These are phyloP conservation scores for Cordyceps tenuipes DNA, from an alignment of 2,329 filamentous ascomycete species.

Conservation along the genomic window DNA sequence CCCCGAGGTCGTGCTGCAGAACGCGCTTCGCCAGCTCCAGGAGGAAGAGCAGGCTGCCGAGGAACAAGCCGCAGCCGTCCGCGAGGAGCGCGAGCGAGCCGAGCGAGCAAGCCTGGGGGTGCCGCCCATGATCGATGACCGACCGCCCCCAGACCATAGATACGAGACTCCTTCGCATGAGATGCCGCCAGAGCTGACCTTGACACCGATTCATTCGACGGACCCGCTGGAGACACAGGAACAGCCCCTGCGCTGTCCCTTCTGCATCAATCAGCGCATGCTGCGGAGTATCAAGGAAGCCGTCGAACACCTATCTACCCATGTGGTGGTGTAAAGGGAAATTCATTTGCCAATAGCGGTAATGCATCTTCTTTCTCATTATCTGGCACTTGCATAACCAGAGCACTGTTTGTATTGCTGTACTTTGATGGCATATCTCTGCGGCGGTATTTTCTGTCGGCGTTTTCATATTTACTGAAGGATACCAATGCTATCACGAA, in stretches of 20 bases:
- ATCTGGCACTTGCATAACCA: neutral
- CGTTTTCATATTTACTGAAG: neutral
- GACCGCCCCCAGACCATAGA: slow-evolving; percentile 24
- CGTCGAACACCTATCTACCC: slow-evolving; percentile 54
- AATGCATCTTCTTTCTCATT: neutral
- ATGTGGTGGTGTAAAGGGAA: slow-evolving; percentile 43
- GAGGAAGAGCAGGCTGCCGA: slow-evolving; percentile 52
- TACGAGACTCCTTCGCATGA: slow-evolving; percentile 29
- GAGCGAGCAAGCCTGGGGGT: slow-evolving; percentile 29
- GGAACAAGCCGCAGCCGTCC: slow-evolving; percentile 45
- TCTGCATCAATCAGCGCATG: slow-evolving; percentile 55
- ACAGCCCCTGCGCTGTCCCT: slow-evolving; percentile 47
- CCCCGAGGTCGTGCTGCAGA: slow-evolving; percentile 50
- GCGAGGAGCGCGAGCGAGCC: slow-evolving; percentile 43
- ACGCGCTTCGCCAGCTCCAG: slow-evolving; percentile 49
- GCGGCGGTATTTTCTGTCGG: neutral
- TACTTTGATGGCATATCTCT: neutral
- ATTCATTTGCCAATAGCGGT: neutral
- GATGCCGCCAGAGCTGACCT: slow-evolving; percentile 34
- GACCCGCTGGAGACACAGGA: slow-evolving; percentile 38
- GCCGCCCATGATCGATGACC: slow-evolving; percentile 25
- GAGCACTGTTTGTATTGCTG: neutral
- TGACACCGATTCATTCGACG: slow-evolving; percentile 47
- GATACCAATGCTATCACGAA: neutral
- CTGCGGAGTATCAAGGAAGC: slow-evolving; percentile 52